Evolutionary conservation across 75 land plant genomes (phyloP).

Genomic region (Gnetum montanum): DNA sequence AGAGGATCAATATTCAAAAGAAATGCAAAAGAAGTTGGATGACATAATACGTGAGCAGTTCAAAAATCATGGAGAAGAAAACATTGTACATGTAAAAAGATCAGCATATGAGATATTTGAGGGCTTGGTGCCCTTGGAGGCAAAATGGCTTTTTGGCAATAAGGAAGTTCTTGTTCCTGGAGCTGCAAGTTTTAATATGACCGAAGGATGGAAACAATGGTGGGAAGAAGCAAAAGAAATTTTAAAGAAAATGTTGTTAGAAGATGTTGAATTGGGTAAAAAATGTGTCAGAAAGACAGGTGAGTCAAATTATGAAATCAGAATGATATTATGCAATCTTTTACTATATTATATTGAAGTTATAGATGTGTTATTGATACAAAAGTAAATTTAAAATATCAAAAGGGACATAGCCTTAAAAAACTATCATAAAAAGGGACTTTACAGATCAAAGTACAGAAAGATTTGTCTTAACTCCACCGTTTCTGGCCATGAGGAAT

Average conservation of each 20-base stretch:
- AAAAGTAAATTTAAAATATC: too few relatives aligned
- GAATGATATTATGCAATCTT: too few relatives aligned
- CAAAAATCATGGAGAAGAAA: constrained; percentile 49
- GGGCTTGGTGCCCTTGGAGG: constrained; percentile 50
- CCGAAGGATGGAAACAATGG: constrained; percentile 77
- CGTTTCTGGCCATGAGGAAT: too few relatives aligned
- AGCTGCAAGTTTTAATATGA: constrained; percentile 35
- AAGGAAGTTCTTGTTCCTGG: constrained; percentile 58
- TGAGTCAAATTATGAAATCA: too few relatives aligned
- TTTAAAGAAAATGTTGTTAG: constrained; percentile 37
- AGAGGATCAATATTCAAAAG: constrained; percentile 25
- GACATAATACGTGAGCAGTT: constrained; percentile 23
- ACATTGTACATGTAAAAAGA: constrained; percentile 27
- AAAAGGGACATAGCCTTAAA: too few relatives aligned
- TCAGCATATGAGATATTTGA: constrained; percentile 45
- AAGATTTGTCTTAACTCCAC: too few relatives aligned
- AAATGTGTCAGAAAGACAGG: constrained; percentile 62
- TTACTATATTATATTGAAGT: too few relatives aligned
- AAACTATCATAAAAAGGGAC: too few relatives aligned
- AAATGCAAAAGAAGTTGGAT: constrained; percentile 42
- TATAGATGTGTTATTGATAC: too few relatives aligned
- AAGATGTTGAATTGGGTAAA: constrained; percentile 44
- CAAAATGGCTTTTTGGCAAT: constrained; percentile 62
- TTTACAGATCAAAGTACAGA: too few relatives aligned
- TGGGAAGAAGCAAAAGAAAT: constrained; percentile 52